A percentile compares a stretch with the other conserved stretches of the same genome.
Evolutionary conservation across 2,329 filamentous ascomycete genomes (phyloP).

Genomic region (Colletotrichum gloeosporioides): DNA sequence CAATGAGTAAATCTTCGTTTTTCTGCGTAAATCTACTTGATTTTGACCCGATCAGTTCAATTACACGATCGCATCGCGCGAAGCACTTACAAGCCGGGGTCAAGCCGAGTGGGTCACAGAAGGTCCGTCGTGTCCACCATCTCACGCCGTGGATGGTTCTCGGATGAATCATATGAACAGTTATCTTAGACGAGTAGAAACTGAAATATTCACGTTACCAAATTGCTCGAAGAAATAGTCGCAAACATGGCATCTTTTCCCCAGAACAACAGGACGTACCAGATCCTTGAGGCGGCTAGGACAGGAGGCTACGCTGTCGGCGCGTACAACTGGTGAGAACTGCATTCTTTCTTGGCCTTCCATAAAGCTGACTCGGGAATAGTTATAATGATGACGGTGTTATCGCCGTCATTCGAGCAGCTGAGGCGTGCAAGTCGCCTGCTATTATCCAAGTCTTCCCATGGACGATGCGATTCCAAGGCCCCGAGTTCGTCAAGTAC

Average conservation of each 20-base stretch:
- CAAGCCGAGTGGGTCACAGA: not conserved
- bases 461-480: conserved; percentile 67
- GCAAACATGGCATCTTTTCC: not conserved
- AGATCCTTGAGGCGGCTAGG: not conserved
- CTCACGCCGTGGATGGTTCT: not conserved
- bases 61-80: not conserved
- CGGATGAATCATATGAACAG: not conserved
- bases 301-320: not conserved
- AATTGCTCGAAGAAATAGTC: not conserved
- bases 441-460: conserved; percentile 71
- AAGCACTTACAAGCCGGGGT: not conserved
- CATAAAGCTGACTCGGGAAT: rapidly evolving
- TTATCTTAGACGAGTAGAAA: rapidly evolving
- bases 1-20: no score
- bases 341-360: no score
- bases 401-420: not conserved
- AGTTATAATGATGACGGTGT: not conserved
- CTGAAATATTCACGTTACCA: no score
- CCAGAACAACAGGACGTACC: not conserved
- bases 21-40: no score
- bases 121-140: no score
- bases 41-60: no score
- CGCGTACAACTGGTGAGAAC: not conserved
- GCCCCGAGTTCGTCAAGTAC: conserved; percentile 50
- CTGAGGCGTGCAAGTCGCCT: conserved; percentile 42